Evolutionary conservation across 2,329 filamentous ascomycete species (phyloP).

Genomic region (Erysiphe neolycopersici): DNA sequence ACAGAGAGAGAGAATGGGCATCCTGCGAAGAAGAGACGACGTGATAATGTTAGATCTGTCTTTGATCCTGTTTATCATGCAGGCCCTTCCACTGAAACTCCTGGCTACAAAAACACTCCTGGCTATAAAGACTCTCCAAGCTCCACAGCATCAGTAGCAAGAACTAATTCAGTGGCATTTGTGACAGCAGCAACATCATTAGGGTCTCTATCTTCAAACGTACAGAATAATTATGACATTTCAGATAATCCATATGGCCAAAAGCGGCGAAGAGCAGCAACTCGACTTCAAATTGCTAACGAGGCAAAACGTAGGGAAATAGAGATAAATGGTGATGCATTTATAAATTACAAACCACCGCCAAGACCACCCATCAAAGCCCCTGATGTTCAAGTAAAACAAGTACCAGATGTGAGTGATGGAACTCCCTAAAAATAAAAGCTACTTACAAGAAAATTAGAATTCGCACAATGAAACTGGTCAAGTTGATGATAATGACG

Average conservation of each 20-base stretch:
- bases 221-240: conserved; percentile 36
- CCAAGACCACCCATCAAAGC: conserved; percentile 78
- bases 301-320: conserved; percentile 57
- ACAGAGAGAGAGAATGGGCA: conserved; percentile 22
- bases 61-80: conserved; percentile 50
- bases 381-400: conserved; percentile 40
- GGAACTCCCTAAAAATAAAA: neutral
- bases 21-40: conserved; percentile 45
- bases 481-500: conserved; percentile 87
- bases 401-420: conserved; percentile 32
- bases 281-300: conserved; percentile 54
- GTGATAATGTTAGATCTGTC: conserved; percentile 23
- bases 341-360: conserved; percentile 60
- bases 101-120: conserved; percentile 24
- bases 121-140: conserved; percentile 29
- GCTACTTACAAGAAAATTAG: conserved; percentile 8
- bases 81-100: conserved; percentile 36
- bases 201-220: conserved; percentile 34
- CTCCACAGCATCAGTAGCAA: conserved; percentile 56
- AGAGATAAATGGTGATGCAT: conserved; percentile 42
- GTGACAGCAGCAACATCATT: conserved; percentile 78
- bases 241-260: conserved; percentile 44
- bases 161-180: conserved; percentile 53
- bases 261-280: conserved; percentile 60
- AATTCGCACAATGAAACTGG: conserved; percentile 25